These are phyloP conservation scores for Aspergillus intermedius DNA, from an alignment of 2,329 filamentous ascomycete genomes.

Conservation along the genomic window DNA sequence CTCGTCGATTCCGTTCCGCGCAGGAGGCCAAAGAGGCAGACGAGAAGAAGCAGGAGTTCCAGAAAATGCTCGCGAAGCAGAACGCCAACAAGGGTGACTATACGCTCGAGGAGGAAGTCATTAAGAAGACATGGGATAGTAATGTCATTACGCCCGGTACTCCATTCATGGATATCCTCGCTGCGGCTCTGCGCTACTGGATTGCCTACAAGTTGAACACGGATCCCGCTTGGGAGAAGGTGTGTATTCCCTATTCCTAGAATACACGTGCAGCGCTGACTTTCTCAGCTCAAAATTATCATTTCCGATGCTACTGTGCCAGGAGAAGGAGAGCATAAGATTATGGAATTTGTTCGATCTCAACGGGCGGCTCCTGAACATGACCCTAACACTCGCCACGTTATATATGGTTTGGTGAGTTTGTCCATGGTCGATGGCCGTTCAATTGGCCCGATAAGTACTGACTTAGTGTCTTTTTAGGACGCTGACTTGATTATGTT, in stretches of 20 bases:
- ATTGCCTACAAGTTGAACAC: conserved; percentile 96
- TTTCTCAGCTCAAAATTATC: conserved; percentile 71
- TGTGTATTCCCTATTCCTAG: conserved; percentile 17
- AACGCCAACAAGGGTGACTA: conserved; percentile 59
- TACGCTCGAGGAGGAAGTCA: conserved; percentile 53
- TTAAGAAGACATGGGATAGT: conserved; percentile 89
- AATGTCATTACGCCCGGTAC: conserved; percentile 90
- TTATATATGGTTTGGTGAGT: conserved; percentile 77
- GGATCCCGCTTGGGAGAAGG: conserved; percentile 86
- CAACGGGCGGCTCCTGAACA: conserved; percentile 86
- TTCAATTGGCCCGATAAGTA: neutral
- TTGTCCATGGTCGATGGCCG: neutral
- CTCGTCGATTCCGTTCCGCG: conserved; percentile 86
- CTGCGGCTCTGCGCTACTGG: conserved; percentile 88
- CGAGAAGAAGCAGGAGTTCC: conserved; percentile 78
- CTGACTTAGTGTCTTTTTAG: conserved; percentile 22
- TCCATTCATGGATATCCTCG: conserved; percentile 96
- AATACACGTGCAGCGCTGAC: conserved; percentile 15
- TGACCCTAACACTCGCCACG: conserved; percentile 93
- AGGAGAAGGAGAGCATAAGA: conserved; percentile 97
- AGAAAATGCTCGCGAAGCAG: conserved; percentile 76
- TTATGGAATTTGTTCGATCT: conserved; percentile 96
- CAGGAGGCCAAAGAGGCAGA: conserved; percentile 94
- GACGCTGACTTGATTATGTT: conserved; percentile 99
- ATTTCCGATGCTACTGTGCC: conserved; percentile 98